Evolutionary conservation across 306 rosid species (phyloP).

Genomic region (Fragaria iinumae): DNA sequence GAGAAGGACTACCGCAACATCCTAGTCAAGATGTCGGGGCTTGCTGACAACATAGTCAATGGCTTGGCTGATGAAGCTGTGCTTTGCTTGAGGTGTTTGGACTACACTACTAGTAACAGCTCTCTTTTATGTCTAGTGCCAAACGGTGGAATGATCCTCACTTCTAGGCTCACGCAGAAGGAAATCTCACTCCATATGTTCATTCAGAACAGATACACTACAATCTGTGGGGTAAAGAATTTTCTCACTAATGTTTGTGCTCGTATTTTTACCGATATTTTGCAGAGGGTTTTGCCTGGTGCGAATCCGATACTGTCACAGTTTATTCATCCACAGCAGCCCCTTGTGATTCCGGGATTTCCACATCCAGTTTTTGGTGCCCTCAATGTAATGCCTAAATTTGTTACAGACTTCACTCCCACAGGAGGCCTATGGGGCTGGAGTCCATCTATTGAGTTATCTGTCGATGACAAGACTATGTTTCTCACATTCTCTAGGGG

Average conservation of each 20-base stretch:
- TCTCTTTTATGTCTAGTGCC: neutral
- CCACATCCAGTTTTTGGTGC: slow-evolving; percentile 57
- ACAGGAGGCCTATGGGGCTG: slow-evolving; percentile 32
- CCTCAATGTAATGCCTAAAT: slow-evolving; percentile 12
- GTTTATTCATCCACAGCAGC: neutral
- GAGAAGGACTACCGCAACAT: slow-evolving; percentile 33
- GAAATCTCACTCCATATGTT: slow-evolving; percentile 41
- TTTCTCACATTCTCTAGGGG: slow-evolving; percentile 68
- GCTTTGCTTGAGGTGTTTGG: slow-evolving; percentile 37
- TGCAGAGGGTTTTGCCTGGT: slow-evolving; percentile 26
- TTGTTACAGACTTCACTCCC: neutral
- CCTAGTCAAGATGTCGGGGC: slow-evolving; percentile 16
- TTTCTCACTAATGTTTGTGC: slow-evolving; percentile 39
- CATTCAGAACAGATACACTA: slow-evolving; percentile 28
- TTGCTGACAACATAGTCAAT: slow-evolving; percentile 19
- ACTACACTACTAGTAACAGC: neutral
- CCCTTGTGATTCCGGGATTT: slow-evolving; percentile 38
- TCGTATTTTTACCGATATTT: slow-evolving; percentile 49
- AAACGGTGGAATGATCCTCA: slow-evolving; percentile 19
- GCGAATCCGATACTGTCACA: neutral
- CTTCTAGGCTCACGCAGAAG: slow-evolving; percentile 23
- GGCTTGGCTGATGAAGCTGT: slow-evolving; percentile 43
- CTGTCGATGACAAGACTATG: slow-evolving; percentile 51
- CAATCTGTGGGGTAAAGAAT: slow-evolving; percentile 40
- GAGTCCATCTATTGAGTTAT: slow-evolving; percentile 13